Percentiles rank a stretch among this genome's conserved stretches.
phyloP scores from a whole-genome alignment of 139 green algal genomes.

The Closterium sp. region DNA sequence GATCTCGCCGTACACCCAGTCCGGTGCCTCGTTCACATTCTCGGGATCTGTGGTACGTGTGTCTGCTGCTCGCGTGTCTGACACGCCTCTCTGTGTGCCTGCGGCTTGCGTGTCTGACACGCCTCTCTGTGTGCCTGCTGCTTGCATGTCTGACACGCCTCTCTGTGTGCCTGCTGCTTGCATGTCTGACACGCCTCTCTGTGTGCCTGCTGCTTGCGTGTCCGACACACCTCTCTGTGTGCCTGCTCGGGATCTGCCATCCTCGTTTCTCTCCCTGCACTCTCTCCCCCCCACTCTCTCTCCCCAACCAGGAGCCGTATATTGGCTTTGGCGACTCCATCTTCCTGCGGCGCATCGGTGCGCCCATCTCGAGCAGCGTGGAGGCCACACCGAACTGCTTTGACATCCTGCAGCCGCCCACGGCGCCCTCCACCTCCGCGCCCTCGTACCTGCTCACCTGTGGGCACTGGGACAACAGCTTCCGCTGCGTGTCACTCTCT shows the following conservation, averaged over 20 bases:
- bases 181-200: background rate
- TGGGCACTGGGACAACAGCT: constrained; percentile 45
- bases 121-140: background rate
- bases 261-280: too few relatives aligned
- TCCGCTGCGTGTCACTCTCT: constrained; percentile 12
- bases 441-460: constrained; percentile 26
- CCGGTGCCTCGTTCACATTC: constrained; percentile 25
- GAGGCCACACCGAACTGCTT: constrained; percentile 3
- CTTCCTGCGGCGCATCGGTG: background rate
- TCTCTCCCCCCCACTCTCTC: background rate
- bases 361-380: background rate
- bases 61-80: background rate
- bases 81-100: background rate
- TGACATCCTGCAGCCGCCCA: background rate
- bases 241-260: too few relatives aligned
- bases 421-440: background rate
- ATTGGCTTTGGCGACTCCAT: constrained; percentile 18
- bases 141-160: background rate
- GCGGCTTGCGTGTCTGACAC: background rate
- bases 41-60: constrained; percentile 4
- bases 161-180: background rate
- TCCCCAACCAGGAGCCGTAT: constrained; percentile 24
- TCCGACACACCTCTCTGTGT: background rate
- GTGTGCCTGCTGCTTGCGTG: background rate
- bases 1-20: constrained; percentile 19